phyloP scores from a whole-genome alignment of 139 green algal species.

The Coelastrella sp. region DNA sequence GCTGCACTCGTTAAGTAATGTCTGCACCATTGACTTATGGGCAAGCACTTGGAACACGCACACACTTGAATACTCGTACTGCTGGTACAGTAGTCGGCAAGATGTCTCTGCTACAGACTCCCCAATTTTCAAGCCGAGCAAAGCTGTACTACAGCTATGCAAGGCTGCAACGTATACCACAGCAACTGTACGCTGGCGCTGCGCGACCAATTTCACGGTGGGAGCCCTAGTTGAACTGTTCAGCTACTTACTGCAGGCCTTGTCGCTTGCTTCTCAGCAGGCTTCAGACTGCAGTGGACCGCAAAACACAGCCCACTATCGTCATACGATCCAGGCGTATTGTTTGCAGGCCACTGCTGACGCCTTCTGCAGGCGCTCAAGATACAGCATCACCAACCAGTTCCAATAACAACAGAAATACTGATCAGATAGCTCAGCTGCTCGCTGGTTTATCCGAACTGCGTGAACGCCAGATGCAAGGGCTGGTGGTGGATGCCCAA shows the following conservation, averaged over 20 bases:
- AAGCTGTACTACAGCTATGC: no score
- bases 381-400: background rate
- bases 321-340: background rate
- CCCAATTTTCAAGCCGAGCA: no score
- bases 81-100: no score
- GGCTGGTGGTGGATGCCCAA: background rate
- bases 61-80: no score
- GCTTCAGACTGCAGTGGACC: background rate
- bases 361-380: background rate
- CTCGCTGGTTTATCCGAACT: slow-evolving; percentile 11
- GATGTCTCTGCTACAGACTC: no score
- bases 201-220: no score
- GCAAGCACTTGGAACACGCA: no score
- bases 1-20: no score
- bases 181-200: no score
- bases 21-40: no score
- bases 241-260: background rate
- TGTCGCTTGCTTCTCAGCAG: background rate
- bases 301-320: background rate
- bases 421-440: slow-evolving; percentile 22
- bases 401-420: background rate
- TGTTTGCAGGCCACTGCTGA: background rate
- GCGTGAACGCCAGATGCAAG: slow-evolving; percentile 1
- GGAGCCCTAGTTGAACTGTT: background rate
- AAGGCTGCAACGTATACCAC: no score